These are phyloP conservation scores for Yamadazyma membranifaciens DNA, from an alignment of 1,139 yeast genomes.

Conservation along the genomic window DNA sequence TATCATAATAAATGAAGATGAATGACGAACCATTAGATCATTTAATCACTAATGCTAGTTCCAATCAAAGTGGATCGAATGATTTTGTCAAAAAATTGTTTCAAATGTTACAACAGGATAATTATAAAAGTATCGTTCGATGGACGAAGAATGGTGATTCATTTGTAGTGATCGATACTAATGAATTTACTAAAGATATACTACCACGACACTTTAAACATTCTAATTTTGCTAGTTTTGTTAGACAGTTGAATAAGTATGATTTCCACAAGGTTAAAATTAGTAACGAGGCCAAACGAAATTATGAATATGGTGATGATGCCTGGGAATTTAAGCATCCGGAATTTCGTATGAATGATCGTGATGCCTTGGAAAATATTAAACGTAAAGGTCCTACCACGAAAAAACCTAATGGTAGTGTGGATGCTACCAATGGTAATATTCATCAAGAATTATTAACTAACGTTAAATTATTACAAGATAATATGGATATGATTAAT, in stretches of 20 bases:
- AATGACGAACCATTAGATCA: conserved; percentile 10
- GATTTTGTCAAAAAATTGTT: conserved; percentile 76
- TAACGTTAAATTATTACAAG: conserved; percentile 29
- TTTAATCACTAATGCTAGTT: conserved; percentile 21
- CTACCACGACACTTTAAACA: conserved; percentile 92
- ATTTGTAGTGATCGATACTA: conserved; percentile 85
- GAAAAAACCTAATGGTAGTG: conserved; percentile 25
- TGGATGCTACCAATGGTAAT: background rate
- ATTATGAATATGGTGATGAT: conserved; percentile 67
- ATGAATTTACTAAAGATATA: conserved; percentile 81
- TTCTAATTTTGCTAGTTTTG: conserved; percentile 91
- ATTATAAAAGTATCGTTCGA: conserved; percentile 67
- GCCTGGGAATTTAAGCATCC: conserved; percentile 97
- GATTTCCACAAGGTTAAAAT: conserved; percentile 92
- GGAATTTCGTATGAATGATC: conserved; percentile 71
- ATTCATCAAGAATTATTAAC: conserved; percentile 5
- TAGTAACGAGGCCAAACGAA: conserved; percentile 50
- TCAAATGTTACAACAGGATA: conserved; percentile 81
- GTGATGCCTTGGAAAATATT: conserved; percentile 71
- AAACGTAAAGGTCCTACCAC: conserved; percentile 74
- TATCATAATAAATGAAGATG: background rate
- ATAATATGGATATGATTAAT: conserved; percentile 40
- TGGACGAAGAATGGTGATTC: conserved; percentile 86
- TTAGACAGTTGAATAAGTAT: conserved; percentile 90
- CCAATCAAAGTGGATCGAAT: conserved; percentile 51